Evolutionary conservation across 768 basidiomycete species (phyloP), one percentile per base, ranked within the genome.

Genomic region (Terana coerulea): DNA sequence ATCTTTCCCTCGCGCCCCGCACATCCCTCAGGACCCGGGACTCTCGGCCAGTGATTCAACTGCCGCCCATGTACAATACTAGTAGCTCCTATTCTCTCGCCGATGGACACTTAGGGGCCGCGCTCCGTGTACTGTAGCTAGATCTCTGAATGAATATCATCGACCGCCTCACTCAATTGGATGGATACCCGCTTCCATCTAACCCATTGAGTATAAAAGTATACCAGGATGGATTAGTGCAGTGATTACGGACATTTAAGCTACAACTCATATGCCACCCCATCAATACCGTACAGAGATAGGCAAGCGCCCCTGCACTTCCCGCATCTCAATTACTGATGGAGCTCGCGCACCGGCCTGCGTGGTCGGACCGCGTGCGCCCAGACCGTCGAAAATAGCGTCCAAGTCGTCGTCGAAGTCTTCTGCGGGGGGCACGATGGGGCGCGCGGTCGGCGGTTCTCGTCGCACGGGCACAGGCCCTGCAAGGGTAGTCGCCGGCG

Each of bases 301-400:
- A 28, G 57, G 54, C 17, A 56, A 17, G 17, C 25, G 36, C 34
- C 51, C 43, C 35, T 55, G 45, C 48, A 59, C 24, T 36, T 61
- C 60, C 28, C 60, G 55, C 60, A 61, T 61, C 49, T 61, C 60
- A 17, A 55, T 24, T 41, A 41, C 37, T 40, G 44, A 35, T 33
- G 29, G 24, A 28, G 26, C 35, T 21, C 22, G 31, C 21, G 31
- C 33, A 28, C 19, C 22, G 12, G 8, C 44, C 4, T 19, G 21
- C 33, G 19, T 7, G 7, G 39, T 43, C 51, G 53, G 53, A 21
- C 53, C 53, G 40, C 33, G 28, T 47, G 47, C 43, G 43, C 47
- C 37, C 37, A 24, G 22, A 11, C 34, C 36, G 42, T 53, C 54
- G 49, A 56, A 58, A 14, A 57, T 34, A 30, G 58, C 58, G 46